A percentile compares a stretch with the other conserved stretches of the same genome.
These are phyloP conservation scores for Diplodia intermedia DNA, from an alignment of 2,329 filamentous ascomycete species.

Conservation along the genomic window DNA sequence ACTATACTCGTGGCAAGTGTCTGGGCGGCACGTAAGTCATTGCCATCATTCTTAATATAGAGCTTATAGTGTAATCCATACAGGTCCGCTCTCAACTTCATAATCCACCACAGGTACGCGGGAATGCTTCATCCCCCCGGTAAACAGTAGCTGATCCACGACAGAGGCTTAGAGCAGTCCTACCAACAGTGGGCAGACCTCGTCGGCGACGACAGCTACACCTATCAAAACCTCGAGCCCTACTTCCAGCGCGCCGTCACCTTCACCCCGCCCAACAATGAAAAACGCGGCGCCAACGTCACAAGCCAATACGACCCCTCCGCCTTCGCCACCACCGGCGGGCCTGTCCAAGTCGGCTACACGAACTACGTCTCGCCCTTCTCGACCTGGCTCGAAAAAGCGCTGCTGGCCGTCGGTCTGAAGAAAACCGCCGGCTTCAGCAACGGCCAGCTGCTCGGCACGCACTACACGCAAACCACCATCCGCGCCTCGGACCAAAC, in stretches of 20 bases:
- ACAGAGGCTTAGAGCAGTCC: conserved; percentile 34
- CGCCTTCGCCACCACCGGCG: conserved; percentile 36
- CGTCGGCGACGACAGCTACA: conserved; percentile 44
- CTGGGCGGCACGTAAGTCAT: conserved; percentile 32
- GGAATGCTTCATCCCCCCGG: not conserved
- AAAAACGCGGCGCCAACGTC: conserved; percentile 36
- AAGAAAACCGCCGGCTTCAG: conserved; percentile 36
- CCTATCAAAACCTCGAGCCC: conserved; percentile 40
- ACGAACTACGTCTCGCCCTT: conserved; percentile 41
- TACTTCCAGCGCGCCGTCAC: conserved; percentile 42
- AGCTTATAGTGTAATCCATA: not conserved
- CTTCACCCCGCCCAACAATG: conserved; percentile 42
- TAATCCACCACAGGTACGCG: not conserved
- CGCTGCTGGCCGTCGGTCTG: conserved; percentile 39
- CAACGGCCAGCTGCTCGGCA: conserved; percentile 38
- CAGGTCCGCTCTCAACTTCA: not conserved
- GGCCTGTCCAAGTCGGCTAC: conserved; percentile 40
- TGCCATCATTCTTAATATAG: not conserved
- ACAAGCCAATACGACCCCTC: conserved; percentile 37
- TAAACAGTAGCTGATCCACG: not conserved
- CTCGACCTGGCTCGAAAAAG: conserved; percentile 39
- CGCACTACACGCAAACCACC: conserved; percentile 40
- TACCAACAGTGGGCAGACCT: conserved; percentile 42
- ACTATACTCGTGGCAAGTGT: conserved; percentile 39
- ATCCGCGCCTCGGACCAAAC: conserved; percentile 42